phyloP scores from a whole-genome alignment of 208 protist genomes.

The Strigomonas galati region DNA sequence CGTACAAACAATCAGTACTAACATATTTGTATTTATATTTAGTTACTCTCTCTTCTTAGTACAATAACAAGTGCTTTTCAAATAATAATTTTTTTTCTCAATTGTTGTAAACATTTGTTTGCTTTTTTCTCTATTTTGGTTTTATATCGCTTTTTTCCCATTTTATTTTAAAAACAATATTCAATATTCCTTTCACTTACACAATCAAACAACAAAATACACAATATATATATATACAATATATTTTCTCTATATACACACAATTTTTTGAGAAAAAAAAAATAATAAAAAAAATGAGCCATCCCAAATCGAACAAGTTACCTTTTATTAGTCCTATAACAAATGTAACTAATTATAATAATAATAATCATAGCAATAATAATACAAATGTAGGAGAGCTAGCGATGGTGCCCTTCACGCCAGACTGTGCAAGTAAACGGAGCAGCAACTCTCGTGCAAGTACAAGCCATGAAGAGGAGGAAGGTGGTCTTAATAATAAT shows the following conservation, averaged over 20 bases:
- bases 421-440: too few species aligned
- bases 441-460: too few species aligned
- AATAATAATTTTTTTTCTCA: too few species aligned
- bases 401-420: too few species aligned
- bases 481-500: too few species aligned
- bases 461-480: too few species aligned
- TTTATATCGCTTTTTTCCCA: slow-evolving; percentile 4
- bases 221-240: slow-evolving; percentile 1
- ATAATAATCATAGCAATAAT: not conserved
- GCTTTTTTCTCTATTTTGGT: slow-evolving; percentile 7
- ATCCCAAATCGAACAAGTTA: not conserved
- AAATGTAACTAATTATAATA: not conserved
- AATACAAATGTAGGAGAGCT: too few species aligned
- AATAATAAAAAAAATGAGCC: not conserved
- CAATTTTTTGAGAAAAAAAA: not conserved
- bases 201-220: not conserved
- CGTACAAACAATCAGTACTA: not conserved
- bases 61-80: too few species aligned
- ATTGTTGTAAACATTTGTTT: slow-evolving; percentile 8
- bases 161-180: slow-evolving; percentile 10
- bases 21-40: not conserved
- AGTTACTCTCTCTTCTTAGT: not conserved
- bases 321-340: not conserved
- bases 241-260: slow-evolving; percentile 3
- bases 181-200: not conserved